phyloP scores from a whole-genome alignment of 2,329 filamentous ascomycete genomes.

The Neophaeococcomyces mojaviensis region DNA sequence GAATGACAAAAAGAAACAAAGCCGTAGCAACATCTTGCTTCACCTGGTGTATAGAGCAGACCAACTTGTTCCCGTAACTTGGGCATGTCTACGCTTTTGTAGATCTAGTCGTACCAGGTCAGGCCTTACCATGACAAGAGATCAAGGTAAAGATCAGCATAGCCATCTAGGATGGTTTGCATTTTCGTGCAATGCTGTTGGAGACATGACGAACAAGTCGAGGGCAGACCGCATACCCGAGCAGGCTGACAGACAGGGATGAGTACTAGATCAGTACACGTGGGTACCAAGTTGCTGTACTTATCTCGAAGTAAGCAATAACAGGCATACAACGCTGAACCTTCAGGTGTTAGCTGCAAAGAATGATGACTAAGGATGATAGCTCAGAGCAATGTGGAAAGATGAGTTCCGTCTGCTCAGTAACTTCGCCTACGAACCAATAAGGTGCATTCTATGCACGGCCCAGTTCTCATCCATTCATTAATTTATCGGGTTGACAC shows the following conservation, averaged over 20 bases:
- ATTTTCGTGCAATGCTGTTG: background rate
- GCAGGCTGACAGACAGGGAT: no score
- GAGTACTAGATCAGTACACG: no score
- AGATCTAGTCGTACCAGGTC: background rate
- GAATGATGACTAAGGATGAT: background rate
- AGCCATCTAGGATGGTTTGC: background rate
- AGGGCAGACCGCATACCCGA: background rate
- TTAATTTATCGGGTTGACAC: no score
- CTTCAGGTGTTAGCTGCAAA: background rate
- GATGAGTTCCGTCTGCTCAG: no score
- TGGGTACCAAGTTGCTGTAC: no score
- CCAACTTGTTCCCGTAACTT: background rate
- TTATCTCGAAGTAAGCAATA: background rate
- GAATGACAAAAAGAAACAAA: constrained; percentile 6
- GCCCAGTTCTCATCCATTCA: no score
- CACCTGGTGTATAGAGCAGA: background rate
- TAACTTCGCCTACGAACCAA: no score
- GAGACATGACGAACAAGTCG: background rate
- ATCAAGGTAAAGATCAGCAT: background rate
- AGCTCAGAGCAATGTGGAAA: background rate
- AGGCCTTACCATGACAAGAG: background rate
- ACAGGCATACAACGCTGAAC: background rate
- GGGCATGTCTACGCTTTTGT: constrained; percentile 2
- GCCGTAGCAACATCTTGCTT: background rate
- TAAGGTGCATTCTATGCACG: no score